Percentiles rank a stretch among this genome's conserved stretches.
Conservation (phyloP, 441 rosid species). For the Omphalea diandra region DNA sequence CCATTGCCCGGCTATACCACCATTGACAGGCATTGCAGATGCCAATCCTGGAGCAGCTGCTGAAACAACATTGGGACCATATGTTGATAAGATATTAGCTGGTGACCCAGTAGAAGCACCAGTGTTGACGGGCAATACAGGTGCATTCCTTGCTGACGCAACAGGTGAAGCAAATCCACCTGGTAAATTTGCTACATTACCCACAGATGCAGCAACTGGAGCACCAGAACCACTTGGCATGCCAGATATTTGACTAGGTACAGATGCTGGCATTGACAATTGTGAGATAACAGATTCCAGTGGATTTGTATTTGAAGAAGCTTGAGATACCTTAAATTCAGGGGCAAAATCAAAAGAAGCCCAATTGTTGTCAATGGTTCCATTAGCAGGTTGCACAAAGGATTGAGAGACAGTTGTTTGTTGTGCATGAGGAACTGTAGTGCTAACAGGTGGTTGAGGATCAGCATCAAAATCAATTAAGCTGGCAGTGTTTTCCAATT, state of each 20-base stretch:
- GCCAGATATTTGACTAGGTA: conserved; percentile 47
- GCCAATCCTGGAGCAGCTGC: conserved; percentile 34
- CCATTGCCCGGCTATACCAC: conserved; percentile 45
- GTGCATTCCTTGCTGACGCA: conserved; percentile 30
- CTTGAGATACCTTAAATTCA: conserved; percentile 49
- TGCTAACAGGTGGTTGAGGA: conserved; percentile 59
- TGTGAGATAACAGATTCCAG: conserved; percentile 85
- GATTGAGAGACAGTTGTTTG: conserved; percentile 46
- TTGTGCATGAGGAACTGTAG: conserved; percentile 43
- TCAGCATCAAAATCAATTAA: conserved; percentile 94
- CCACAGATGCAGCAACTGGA: conserved; percentile 30
- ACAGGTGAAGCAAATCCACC: conserved; percentile 24
- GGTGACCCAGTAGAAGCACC: conserved; percentile 34
- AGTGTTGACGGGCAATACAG: conserved; percentile 21
- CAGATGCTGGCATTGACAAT: conserved; percentile 56
- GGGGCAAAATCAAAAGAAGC: conserved; percentile 82
- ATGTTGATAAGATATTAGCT: conserved; percentile 31
- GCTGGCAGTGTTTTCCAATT: conserved; percentile 59
- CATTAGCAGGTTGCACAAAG: conserved; percentile 41
- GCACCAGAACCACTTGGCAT: conserved; percentile 35
- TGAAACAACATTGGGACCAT: conserved; percentile 34
- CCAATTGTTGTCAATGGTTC: conserved; percentile 66
- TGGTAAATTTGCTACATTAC: conserved; percentile 28
- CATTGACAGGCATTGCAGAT: conserved; percentile 32
- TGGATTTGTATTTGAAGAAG: conserved; percentile 51